Conservation (phyloP, 345 rosid species). For the Dovyalis caffra region DNA sequence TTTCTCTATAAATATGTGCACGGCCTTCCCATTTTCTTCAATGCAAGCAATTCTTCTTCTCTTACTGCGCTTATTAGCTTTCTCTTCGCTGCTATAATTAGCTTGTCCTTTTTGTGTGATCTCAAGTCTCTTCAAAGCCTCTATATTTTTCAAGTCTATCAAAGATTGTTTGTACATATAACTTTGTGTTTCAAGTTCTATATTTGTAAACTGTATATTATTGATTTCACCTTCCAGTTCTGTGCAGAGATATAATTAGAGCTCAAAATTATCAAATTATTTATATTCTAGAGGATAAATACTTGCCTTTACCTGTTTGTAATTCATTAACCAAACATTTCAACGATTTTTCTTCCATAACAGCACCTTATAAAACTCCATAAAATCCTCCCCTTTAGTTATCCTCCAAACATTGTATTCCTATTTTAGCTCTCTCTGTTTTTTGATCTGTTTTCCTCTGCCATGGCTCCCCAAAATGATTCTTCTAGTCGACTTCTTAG, state of each 20-base stretch:
- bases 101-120: not conserved
- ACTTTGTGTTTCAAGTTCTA: not conserved
- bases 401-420: not conserved
- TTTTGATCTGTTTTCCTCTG: conserved; percentile 13
- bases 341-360: not conserved
- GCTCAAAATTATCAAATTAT: not conserved
- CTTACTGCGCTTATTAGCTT: not conserved
- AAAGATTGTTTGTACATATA: not conserved
- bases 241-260: not conserved
- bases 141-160: not conserved
- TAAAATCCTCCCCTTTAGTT: not conserved
- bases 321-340: not conserved
- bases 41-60: not conserved
- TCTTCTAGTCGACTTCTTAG: conserved; percentile 21
- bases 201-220: not conserved
- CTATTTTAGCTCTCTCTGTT: not conserved
- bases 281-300: not conserved
- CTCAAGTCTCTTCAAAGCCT: too few relatives aligned
- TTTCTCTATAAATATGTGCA: conserved; percentile 20
- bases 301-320: not conserved
- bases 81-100: not conserved
- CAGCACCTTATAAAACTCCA: not conserved
- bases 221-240: not conserved
- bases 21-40: not conserved
- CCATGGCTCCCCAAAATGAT: conserved; percentile 66